Conservation (phyloP, 78 protist genomes). For the Cyanophora paradoxa region DNA sequence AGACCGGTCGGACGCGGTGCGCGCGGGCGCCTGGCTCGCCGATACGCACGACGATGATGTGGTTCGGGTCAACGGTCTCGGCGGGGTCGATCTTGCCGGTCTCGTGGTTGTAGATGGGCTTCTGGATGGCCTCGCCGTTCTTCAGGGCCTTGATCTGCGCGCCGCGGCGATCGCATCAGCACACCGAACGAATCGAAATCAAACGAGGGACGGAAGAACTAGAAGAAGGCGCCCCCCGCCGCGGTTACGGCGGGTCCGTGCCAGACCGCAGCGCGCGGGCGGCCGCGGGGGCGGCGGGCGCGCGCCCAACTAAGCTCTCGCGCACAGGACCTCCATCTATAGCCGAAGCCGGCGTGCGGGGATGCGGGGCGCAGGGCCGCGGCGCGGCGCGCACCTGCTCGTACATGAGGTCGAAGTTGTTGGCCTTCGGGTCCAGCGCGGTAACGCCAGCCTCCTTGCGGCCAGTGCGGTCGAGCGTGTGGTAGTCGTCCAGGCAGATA, state of each 20-base stretch:
- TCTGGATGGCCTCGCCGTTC: conserved; percentile 25
- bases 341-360: too few relatives aligned
- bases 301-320: too few relatives aligned
- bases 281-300: too few relatives aligned
- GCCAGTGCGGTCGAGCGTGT: conserved; percentile 33
- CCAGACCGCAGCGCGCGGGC: too few relatives aligned
- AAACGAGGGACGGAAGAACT: too few relatives aligned
- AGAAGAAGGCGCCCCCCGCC: too few relatives aligned
- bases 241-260: too few relatives aligned
- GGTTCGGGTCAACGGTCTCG: conserved; percentile 30
- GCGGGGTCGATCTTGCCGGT: conserved; percentile 32
- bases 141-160: conserved; percentile 23
- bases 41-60: conserved; percentile 23
- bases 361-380: too few relatives aligned
- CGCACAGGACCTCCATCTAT: too few relatives aligned
- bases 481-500: conserved; percentile 51
- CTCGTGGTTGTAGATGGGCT: conserved; percentile 57
- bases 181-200: too few relatives aligned
- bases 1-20: background rate
- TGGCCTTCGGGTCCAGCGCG: conserved; percentile 24
- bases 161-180: too few relatives aligned
- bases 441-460: conserved; percentile 22
- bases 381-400: too few relatives aligned
- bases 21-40: background rate
- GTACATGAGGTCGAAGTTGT: conserved; percentile 35